Conservation (phyloP, 345 rosid genomes). For the Pugionium dolabratum region DNA sequence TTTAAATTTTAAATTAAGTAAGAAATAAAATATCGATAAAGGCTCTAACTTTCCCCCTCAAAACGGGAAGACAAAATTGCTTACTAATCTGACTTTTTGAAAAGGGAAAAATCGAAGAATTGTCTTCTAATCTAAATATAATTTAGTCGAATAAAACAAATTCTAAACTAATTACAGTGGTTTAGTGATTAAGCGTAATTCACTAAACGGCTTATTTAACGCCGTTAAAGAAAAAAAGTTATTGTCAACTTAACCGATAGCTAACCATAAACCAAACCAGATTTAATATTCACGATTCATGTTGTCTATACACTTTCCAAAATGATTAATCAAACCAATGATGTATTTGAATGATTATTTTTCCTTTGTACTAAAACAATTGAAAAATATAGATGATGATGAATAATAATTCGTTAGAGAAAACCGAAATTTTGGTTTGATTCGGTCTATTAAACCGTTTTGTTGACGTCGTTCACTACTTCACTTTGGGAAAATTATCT, state of each 20-base stretch:
- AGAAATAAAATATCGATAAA: conserved; percentile 19
- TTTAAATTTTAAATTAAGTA: conserved; percentile 18
- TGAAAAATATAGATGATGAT: background rate
- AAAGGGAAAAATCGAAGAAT: background rate
- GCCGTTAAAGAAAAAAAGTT: conserved; percentile 15
- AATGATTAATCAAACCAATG: background rate
- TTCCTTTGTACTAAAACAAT: background rate
- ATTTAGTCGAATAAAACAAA: background rate
- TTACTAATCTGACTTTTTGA: conserved; percentile 20
- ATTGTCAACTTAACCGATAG: background rate
- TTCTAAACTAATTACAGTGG: conserved; percentile 15
- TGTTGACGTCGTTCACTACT: conserved; percentile 19
- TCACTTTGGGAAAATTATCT: background rate
- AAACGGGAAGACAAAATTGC: conserved; percentile 36
- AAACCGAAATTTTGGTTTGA: conserved; percentile 15
- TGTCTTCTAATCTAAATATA: conserved; percentile 27
- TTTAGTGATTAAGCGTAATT: conserved; percentile 22
- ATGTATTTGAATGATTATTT: background rate
- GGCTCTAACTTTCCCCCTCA: conserved; percentile 35
- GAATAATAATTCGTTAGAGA: no score
- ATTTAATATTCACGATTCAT: background rate
- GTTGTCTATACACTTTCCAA: background rate
- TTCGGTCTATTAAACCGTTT: conserved; percentile 16
- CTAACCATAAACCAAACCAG: background rate
- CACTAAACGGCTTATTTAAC: conserved; percentile 17